These are phyloP conservation scores for Trypanosoma platydactyli DNA, from an alignment of 208 protist genomes.

Conservation along the genomic window DNA sequence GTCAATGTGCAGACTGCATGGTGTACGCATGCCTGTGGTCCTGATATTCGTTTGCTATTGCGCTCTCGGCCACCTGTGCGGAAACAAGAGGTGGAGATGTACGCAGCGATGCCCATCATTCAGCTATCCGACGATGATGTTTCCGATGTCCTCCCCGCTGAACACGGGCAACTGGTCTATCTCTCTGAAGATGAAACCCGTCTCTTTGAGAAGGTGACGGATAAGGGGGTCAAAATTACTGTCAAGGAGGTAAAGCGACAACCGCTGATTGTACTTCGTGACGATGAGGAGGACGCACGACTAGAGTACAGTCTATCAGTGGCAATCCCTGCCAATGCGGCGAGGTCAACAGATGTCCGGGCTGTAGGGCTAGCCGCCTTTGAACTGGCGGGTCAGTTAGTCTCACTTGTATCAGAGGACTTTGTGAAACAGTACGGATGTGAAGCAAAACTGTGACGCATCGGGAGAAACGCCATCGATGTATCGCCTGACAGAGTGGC, in stretches of 20 bases:
- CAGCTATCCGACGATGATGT: constrained; percentile 81
- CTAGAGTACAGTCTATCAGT: constrained; percentile 78
- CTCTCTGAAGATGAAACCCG: constrained; percentile 84
- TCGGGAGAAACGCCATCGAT: not conserved
- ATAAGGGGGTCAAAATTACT: constrained; percentile 57
- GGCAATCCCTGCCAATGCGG: constrained; percentile 54
- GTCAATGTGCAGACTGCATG: constrained; percentile 78
- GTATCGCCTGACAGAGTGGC: too few relatives aligned
- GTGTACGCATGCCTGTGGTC: constrained; percentile 60
- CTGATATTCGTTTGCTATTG: constrained; percentile 74
- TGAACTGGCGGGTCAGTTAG: constrained; percentile 50
- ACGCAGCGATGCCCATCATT: constrained; percentile 49
- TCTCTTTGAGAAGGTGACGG: constrained; percentile 73
- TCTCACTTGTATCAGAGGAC: constrained; percentile 36
- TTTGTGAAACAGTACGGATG: constrained; percentile 75
- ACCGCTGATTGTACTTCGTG: constrained; percentile 84
- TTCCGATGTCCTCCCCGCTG: constrained; percentile 74
- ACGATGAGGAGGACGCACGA: constrained; percentile 85
- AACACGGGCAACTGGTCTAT: constrained; percentile 89
- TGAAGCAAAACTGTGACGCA: constrained; percentile 26
- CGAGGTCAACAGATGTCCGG: constrained; percentile 63
- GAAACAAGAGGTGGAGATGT: constrained; percentile 67
- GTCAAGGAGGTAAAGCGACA: constrained; percentile 77
- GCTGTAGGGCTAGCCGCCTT: constrained; percentile 68
- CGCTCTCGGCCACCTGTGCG: constrained; percentile 65